Base-by-base conservation (phyloP, 208 protist genomes). In the Wallacemonas sp. region DNA sequence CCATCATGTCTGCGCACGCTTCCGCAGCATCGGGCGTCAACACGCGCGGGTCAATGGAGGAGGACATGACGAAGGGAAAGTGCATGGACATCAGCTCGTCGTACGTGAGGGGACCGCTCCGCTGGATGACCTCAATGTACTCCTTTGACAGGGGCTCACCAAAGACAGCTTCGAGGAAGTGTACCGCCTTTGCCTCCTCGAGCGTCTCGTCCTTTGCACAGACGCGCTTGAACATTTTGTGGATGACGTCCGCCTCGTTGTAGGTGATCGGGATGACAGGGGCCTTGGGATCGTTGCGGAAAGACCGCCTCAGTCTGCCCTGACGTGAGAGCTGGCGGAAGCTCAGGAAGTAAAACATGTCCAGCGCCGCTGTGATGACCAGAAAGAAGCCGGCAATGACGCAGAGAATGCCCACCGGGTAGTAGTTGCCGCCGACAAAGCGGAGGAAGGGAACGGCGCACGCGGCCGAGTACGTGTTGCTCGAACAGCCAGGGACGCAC, bases 71-170 rank as follows among this genome's bases (percentile, higher is more conserved):
- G 45, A 76, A 79, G 0, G 83, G 83, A 41, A 85, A 89, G 71
- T 81, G 66, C 17, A 81, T 38, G 15, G 58, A 62, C 78, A 89
- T 89, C 30, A 89, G 58, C 53, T 76, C 63, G n/a, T 81, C 71
- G 60, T 69, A 89, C 12, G 68, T 81, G 5, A 89, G 9, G 0
- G 68, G 52, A 0, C 52, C 78, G 10, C 57, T 27, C 12, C 19
- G n/a, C 10, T 27, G 22, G 17, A 89, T 30, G 1, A 27, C 8
- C 13, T 64, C 36, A 15, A 22, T 24, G 37, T 76, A 69, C 19
- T 76, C 61, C 33, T 69, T 52, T 21, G 60, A 32, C 26, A 85
- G 59, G 10, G 55, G 53, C 36, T 73, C 61, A n/a, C 54, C 71
- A 60, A 89, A 89, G 6, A 83, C 67, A 19, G 38, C 65, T 39